Evolutionary conservation across 768 basidiomycete genomes (phyloP), one percentile per base, ranked within the genome.

Genomic region (Lyophyllum decastes): DNA sequence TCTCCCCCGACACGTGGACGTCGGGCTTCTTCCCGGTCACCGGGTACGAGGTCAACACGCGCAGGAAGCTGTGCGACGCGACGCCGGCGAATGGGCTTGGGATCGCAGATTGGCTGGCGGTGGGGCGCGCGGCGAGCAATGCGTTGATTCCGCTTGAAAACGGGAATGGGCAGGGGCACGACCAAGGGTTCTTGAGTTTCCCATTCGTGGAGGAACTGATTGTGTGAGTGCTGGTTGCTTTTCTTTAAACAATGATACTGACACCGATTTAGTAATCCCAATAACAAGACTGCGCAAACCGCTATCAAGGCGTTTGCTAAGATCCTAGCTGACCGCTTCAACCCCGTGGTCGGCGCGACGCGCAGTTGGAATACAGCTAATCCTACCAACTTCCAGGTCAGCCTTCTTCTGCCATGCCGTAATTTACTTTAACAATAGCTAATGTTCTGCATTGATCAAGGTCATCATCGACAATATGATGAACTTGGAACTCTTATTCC

Each of bases 381-480:
- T 64, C 81, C 86, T 5, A 83, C 82, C 2, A 77, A 83, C 60
- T 89, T 89, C 66, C 76, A 78, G 66, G 86, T 83, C 47, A 25
- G 75, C 61, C 9, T 45, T 8, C 19, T 21, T 35, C 2, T 40
- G 8, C 25, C 27, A 6, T 25, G 27, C 35, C 8, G n/a, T 21
- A 22, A 2, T n/a, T n/a, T 43, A 10, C 30, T 30, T 4, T 30
- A 10, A 22, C 14, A 10, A 11, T 4, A 43, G 45, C 46, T 1
- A 10, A 44, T 41, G 24, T 1, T 30, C 30, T 30, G 14, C 17
- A 19, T 33, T n/a, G 43, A 46, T 51, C 8, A 59, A 82, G 83
- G 87, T 89, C 49, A 88, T 90, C 67, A 88, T 89, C 46, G 88
- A 90, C 72, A 89, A 88, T 66, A 88, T 90, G 87, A 88, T 90